Conservation (phyloP, 208 protist species). For the Naegleria lovaniensis region DNA sequence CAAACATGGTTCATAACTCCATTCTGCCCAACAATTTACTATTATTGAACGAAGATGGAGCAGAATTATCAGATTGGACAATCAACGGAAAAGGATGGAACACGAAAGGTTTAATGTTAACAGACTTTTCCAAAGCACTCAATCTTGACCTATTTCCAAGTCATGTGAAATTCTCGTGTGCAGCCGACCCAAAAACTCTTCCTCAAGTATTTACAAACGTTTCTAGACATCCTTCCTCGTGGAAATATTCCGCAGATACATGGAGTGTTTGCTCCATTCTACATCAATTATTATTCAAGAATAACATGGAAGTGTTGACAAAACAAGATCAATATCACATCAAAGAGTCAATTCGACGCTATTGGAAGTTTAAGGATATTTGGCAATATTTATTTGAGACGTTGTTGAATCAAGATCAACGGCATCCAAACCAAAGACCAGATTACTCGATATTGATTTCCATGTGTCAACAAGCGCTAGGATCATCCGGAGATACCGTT, state of each 20-base stretch:
- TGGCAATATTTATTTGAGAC: background rate
- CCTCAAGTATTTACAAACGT: background rate
- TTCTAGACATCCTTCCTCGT: background rate
- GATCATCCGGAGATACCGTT: background rate
- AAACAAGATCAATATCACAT: background rate
- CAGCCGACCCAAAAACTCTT: background rate
- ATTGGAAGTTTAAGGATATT: background rate
- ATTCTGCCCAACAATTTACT: background rate
- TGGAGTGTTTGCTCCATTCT: background rate
- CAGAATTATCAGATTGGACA: background rate
- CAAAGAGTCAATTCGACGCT: background rate
- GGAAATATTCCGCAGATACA: background rate
- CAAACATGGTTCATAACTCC: background rate
- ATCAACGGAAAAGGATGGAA: background rate
- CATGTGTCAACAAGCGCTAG: background rate
- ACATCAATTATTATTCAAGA: background rate
- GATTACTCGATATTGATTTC: background rate
- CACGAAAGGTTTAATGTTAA: background rate
- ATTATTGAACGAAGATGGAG: background rate
- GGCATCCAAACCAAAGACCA: background rate
- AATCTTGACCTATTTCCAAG: background rate
- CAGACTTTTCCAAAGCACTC: background rate
- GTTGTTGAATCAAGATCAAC: background rate
- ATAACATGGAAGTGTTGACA: background rate
- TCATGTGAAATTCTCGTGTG: background rate